Evolutionary conservation across 2,329 filamentous ascomycete species (phyloP), one percentile per base, ranked within the genome.

Genomic region (Neofusicoccum sp.): DNA sequence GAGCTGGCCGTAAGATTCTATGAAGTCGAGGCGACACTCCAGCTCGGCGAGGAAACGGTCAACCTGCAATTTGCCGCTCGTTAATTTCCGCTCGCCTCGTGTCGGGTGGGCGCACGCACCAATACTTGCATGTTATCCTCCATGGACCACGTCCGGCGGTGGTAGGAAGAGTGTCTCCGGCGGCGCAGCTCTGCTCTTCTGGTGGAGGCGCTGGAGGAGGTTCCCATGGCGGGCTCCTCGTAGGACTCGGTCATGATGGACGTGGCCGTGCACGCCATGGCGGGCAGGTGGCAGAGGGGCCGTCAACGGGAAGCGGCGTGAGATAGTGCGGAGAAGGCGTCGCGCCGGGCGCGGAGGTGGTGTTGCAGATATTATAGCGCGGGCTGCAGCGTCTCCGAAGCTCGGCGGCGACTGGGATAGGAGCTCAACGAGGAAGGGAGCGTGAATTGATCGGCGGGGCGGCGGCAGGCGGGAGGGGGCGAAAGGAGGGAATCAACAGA

Each of bases 1-100:
- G 64, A 93, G 79, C 72, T 96, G 92, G 67, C 91, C 89, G 72
- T 96, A 97, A 67, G 86, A 88, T 77, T 99, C 95, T 50, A 98
- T 85, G 76, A 92, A 90, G 71, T 96, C 93, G 50, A 99, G 82
- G 61, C 94, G 87, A 68, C 90, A 85, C 77, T 96, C 93, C 47
- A 99, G 84, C 74, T 98, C 93, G 43, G 89, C 85, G 62, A 99
- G 83, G 75, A 96, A 95, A 56, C 90, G 79, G 72, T 95, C 92
- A 56, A 95, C 85, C 87, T 89, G 66, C 56, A 47, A 45, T 58
- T 62, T n/a, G n/a, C 31, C 28, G 6, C 9, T 1, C 22, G 64
- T 76, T 64, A 76, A 70, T 59, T 34, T 39, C 54, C 54, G 54
- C 54, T 58, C 56, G 36, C 33, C 29, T 43, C 39, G 58, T 67